Base-by-base conservation (phyloP, 176 grass and related monocot species). In the Urochloa ruziziensis region DNA sequence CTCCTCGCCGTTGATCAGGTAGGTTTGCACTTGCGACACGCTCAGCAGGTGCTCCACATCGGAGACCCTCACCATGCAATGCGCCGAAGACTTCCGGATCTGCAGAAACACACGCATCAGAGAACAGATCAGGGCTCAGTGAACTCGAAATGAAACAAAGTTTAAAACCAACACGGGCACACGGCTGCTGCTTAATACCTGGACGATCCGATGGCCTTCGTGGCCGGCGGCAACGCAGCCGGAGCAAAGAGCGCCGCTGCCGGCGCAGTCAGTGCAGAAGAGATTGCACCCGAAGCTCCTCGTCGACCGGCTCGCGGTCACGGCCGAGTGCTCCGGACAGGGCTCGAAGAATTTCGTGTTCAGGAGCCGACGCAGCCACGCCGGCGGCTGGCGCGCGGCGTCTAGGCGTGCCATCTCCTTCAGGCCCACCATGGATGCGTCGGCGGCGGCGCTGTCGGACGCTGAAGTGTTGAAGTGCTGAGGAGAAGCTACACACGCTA, bases 351-450 rank as follows among this genome's bases (percentile, higher is more conserved):
- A 89, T 8, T 0, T 36, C 0, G 81, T 62, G 17, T 1, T 13
- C 0, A 89, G 60, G 24, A 89, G 37, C 23, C 23, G 30, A 0
- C 0, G 12, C 49, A 89, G 59, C 87, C 87, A 88, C 34, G 28
- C 30, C 30, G 87, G 81, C 2, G 76, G 40, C 16, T 27, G 57
- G 2, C 40, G 40, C 18, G 46, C 18, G 3, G 27, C 59, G 2
- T 64, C 75, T 5, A 18, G 10, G 0, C 17, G 39, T 4, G 40
- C 40, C 59, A 79, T 46, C 6, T 63, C 59, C 59, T 23, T 78
- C 2, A 46, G 10, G 27, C 58, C 44, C 0, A 47, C 58, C 75
- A 78, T 78, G 3, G 17, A 42, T 28, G 25, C 42, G 16, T 4
- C 69, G 9, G 27, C 8, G 9, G 1, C 13, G 39, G 6, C 39